Evolutionary conservation across 163 green algal genomes (phyloP).

Genomic region (Scenedesmus sp.): DNA sequence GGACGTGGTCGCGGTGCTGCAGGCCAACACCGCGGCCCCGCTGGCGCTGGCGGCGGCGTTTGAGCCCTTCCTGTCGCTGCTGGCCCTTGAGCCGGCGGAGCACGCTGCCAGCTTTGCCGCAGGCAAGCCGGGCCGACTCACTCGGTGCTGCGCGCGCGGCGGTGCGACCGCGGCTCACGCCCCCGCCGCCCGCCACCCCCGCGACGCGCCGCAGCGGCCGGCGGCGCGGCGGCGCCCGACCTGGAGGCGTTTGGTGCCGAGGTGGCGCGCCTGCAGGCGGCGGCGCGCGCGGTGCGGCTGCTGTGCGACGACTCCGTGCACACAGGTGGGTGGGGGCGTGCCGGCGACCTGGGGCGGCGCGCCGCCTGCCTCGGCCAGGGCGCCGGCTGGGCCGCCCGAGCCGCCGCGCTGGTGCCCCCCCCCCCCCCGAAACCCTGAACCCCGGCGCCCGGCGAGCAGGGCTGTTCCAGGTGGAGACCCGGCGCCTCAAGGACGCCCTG

Average conservation of each 20-base stretch:
- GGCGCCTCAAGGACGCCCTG: conserved; percentile 67
- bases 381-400: too few relatives aligned
- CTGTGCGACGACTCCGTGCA: conserved; percentile 67
- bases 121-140: neutral
- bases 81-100: conserved; percentile 46
- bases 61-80: conserved; percentile 65
- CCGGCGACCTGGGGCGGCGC: too few relatives aligned
- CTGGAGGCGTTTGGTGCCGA: conserved; percentile 48
- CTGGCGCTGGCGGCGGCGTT: conserved; percentile 64
- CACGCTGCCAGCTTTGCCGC: conserved; percentile 39
- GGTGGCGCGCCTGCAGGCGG: conserved; percentile 56
- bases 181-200: too few relatives aligned
- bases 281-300: conserved; percentile 46
- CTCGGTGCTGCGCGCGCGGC: neutral
- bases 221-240: neutral
- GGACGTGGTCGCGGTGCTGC: conserved; percentile 54
- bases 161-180: too few relatives aligned
- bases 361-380: too few relatives aligned
- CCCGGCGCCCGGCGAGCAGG: too few relatives aligned
- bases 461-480: conserved; percentile 63
- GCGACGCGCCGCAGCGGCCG: conserved; percentile 29
- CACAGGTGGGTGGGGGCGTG: conserved; percentile 48
- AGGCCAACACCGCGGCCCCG: conserved; percentile 60
- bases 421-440: too few relatives aligned
- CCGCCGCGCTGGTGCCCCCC: too few relatives aligned